Evolutionary conservation across 495 filamentous ascomycete genomes (phyloP), one percentile per base, ranked within the genome.

Genomic region (Schizothecium vesticola): DNA sequence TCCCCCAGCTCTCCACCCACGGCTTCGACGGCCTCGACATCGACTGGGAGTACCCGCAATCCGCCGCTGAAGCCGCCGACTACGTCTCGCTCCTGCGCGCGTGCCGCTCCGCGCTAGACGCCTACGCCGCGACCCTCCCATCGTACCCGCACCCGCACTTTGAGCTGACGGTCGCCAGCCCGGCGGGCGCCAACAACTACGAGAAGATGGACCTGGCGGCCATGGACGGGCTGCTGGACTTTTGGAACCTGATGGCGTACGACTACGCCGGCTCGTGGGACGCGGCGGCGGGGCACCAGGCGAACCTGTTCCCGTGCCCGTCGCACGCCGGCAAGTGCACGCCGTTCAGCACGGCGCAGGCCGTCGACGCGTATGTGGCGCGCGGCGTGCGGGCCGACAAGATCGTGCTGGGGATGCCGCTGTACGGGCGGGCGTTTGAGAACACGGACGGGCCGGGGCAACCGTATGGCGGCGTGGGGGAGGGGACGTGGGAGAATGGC

Each of bases 201-300:
- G 77, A 83, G 25, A 93, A 91, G 70, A 82, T 97, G 65, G 85
- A 89, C 66, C 79, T 98, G 1, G 72, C 76, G 1, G 84, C 83
- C 58, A 97, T 98, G 92, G 92, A 92, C 69, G 80, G 77, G 19
- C 87, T 89, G 68, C 86, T 97, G 11, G 94, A 97, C 80, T 97
- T 97, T 79, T 97, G 93, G 87, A 97, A 97, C 79, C 81, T 97
- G 36, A 94, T 95, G 92, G 90, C 89, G 36, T 93, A 93, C 73
- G 91, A 93, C 78, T 92, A 86, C 74, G 85, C 89, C 7, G 91
- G 91, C 5, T 88, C 87, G 23, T 97, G 93, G 93, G 92, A 95
- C 71, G 43, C 75, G 11, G 75, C 78, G 8, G 80, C 92, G 22
- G 93, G 92, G 13, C 92, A 97, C 75, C 90, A 94, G 75, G 88